phyloP scores from a whole-genome alignment of 164 flowering plant species.

The Tetrastigma voinierianum region DNA sequence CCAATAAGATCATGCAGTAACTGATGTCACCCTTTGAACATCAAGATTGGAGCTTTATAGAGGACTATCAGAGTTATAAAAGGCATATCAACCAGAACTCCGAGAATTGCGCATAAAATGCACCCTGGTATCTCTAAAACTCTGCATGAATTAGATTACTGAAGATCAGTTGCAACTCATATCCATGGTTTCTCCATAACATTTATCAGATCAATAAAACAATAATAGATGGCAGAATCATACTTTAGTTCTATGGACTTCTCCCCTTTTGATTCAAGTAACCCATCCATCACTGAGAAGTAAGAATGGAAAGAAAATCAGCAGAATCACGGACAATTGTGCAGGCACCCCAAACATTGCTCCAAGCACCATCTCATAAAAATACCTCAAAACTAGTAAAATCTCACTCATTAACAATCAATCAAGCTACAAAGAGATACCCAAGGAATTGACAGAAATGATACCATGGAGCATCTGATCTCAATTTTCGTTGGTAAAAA shows the following conservation, averaged over 20 bases:
- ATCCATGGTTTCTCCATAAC: too few species aligned
- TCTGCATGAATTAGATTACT: conserved; percentile 19
- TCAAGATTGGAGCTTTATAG: conserved; percentile 37
- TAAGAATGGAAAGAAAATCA: conserved; percentile 26
- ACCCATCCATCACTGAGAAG: conserved; percentile 26
- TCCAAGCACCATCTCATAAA: conserved; percentile 20
- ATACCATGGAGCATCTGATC: conserved; percentile 18
- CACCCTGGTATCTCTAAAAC: conserved; percentile 39
- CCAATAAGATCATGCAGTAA: conserved; percentile 39
- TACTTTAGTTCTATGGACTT: conserved; percentile 4
- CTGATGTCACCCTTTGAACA: conserved; percentile 39
- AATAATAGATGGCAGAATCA: too few species aligned
- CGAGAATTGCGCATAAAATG: conserved; percentile 27
- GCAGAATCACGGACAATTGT: conserved; percentile 20
- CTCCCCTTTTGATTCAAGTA: conserved; percentile 19
- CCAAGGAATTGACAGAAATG: not conserved
- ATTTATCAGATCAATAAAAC: too few species aligned
- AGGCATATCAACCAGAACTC: conserved; percentile 33
- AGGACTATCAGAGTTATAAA: conserved; percentile 24
- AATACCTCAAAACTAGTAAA: not conserved
- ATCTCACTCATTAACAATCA: not conserved
- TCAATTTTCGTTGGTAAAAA: conserved; percentile 6
- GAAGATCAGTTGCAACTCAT: not conserved
- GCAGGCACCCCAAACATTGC: conserved; percentile 23
- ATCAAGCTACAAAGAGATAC: not conserved